phyloP scores from a whole-genome alignment of 306 rosid species.

The Cyamopsis tetragonoloba region DNA sequence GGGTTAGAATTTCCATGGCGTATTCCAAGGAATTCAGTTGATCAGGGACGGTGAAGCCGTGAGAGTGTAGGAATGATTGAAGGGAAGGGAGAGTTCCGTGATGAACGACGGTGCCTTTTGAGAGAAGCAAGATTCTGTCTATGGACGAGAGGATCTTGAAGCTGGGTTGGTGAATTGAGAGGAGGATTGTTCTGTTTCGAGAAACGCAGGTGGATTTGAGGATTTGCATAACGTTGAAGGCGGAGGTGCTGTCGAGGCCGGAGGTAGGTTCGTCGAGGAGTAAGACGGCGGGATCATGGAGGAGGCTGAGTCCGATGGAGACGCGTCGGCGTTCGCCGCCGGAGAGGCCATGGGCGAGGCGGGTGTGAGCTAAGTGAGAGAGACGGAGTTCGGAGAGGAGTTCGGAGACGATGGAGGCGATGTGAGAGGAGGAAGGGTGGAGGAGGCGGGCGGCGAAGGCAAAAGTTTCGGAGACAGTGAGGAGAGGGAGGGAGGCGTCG shows the following conservation, averaged over 20 bases:
- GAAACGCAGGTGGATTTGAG: slow-evolving; percentile 62
- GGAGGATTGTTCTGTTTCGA: slow-evolving; percentile 59
- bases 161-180: slow-evolving; percentile 93
- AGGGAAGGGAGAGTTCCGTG: slow-evolving; percentile 70
- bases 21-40: slow-evolving; percentile 89
- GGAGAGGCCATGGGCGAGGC: slow-evolving; percentile 62
- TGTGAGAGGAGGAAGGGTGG: slow-evolving; percentile 41
- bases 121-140: slow-evolving; percentile 58
- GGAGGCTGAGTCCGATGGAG: slow-evolving; percentile 77
- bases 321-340: slow-evolving; percentile 85
- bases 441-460: slow-evolving; percentile 72
- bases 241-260: slow-evolving; percentile 77
- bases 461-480: slow-evolving; percentile 84
- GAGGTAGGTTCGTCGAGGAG: slow-evolving; percentile 97
- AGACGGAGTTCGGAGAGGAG: slow-evolving; percentile 62
- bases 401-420: slow-evolving; percentile 39
- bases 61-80: slow-evolving; percentile 44
- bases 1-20: slow-evolving; percentile 71
- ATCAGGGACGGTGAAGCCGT: slow-evolving; percentile 73
- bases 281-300: slow-evolving; percentile 76
- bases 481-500: slow-evolving; percentile 71
- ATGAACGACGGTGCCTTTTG: slow-evolving; percentile 67
- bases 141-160: slow-evolving; percentile 72
- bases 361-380: slow-evolving; percentile 54
- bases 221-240: slow-evolving; percentile 76